Conservation (phyloP, 495 filamentous ascomycete genomes). For the Podospora bellae-mahoneyi region DNA sequence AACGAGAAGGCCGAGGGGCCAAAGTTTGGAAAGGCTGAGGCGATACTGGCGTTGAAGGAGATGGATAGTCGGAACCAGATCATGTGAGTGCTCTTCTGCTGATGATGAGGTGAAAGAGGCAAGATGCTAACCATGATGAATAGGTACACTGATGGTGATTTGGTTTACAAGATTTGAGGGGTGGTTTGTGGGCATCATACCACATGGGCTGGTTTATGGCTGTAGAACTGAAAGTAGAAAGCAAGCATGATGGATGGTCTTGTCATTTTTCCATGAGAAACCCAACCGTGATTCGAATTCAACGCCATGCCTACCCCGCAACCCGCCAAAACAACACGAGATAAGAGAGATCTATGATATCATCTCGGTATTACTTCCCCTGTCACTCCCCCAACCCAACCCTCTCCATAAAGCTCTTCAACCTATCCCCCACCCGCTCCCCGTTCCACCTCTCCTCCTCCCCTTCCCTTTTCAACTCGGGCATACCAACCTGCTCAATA, state of each 20-base stretch:
- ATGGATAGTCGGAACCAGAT: constrained; percentile 85
- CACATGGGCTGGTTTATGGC: not conserved
- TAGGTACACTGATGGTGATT: constrained; percentile 46
- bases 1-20: constrained; percentile 61
- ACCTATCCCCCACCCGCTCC: constrained; percentile 49
- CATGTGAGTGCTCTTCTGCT: constrained; percentile 64
- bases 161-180: constrained; percentile 46
- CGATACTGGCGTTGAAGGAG: constrained; percentile 66
- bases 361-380: not conserved
- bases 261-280: not conserved
- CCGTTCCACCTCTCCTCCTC: constrained; percentile 77
- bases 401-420: constrained; percentile 45
- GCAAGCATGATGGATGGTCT: not conserved
- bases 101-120: not conserved
- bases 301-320: not conserved
- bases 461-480: constrained; percentile 49
- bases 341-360: not conserved
- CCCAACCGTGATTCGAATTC: not conserved
- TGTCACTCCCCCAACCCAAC: not conserved
- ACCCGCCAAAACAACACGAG: not conserved
- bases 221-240: not conserved
- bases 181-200: not conserved
- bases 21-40: constrained; percentile 68
- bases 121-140: constrained; percentile 27
- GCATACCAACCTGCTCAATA: constrained; percentile 90